Evolutionary conservation across 2,329 filamentous ascomycete genomes (phyloP).

Genomic region (Monilinia laxa): DNA sequence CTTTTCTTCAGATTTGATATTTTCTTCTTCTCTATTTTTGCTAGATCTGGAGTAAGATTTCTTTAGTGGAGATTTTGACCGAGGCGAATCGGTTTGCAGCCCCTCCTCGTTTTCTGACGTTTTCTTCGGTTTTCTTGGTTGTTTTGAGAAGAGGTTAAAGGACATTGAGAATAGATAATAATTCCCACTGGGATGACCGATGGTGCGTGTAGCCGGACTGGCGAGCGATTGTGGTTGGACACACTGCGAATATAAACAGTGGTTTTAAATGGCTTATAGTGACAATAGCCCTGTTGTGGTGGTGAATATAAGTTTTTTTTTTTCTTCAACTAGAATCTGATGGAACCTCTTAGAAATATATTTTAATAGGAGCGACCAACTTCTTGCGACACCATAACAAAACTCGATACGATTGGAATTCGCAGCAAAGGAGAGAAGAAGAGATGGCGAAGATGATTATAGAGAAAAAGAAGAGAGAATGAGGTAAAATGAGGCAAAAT

Average conservation of each 20-base stretch:
- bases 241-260: conserved; percentile 3
- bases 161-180: conserved; percentile 24
- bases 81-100: conserved; percentile 28
- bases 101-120: conserved; percentile 35
- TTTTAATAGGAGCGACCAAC: background rate
- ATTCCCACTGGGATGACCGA: conserved; percentile 22
- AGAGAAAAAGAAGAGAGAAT: background rate
- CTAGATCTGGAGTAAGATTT: conserved; percentile 37
- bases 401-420: background rate
- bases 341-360: conserved; percentile 17
- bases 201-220: conserved; percentile 23
- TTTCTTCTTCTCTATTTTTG: conserved; percentile 37
- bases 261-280: conserved; percentile 1
- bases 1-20: conserved; percentile 28
- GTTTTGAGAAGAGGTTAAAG: conserved; percentile 41
- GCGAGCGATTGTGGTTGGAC: conserved; percentile 22
- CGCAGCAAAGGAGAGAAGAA: background rate
- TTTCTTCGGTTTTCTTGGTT: conserved; percentile 41
- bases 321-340: conserved; percentile 12
- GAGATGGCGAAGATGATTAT: background rate
- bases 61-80: conserved; percentile 38
- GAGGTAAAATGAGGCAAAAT: background rate
- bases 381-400: background rate
- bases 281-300: conserved; percentile 10
- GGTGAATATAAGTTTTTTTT: conserved; percentile 18